These are phyloP conservation scores for Didymella pinodella DNA, from an alignment of 2,329 filamentous ascomycete genomes.

Conservation along the genomic window DNA sequence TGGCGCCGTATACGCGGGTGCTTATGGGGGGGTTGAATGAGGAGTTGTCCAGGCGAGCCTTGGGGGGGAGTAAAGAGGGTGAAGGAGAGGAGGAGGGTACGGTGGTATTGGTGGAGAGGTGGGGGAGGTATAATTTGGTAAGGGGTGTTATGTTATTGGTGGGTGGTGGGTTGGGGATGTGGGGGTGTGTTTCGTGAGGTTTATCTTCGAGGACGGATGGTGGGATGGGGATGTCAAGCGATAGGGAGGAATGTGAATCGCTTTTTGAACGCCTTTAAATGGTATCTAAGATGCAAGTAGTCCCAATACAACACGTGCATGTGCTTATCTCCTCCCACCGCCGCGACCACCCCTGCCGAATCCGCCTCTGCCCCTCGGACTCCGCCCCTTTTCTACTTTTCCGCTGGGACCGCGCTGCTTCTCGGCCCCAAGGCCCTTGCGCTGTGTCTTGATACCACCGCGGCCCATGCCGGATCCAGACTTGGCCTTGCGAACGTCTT, in stretches of 20 bases:
- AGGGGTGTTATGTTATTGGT: too few species aligned
- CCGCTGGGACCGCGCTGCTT: slow-evolving; percentile 42
- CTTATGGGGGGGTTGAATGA: too few species aligned
- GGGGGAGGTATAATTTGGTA: too few species aligned
- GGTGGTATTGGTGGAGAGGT: too few species aligned
- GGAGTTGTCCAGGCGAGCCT: too few species aligned
- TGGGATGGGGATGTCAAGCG: too few species aligned
- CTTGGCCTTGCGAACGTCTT: slow-evolving; percentile 49
- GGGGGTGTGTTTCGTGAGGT: too few species aligned
- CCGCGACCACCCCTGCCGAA: slow-evolving; percentile 13
- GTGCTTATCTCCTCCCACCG: slow-evolving; percentile 2
- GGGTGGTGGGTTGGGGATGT: too few species aligned
- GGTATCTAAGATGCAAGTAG: slow-evolving; percentile 21
- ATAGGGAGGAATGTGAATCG: neutral
- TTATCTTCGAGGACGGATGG: too few species aligned
- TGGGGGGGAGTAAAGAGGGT: too few species aligned
- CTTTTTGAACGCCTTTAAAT: slow-evolving; percentile 21
- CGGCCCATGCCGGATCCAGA: slow-evolving; percentile 42
- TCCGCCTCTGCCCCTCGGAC: slow-evolving; percentile 27
- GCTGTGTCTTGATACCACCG: slow-evolving; percentile 37
- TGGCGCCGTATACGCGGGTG: too few species aligned
- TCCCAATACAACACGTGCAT: slow-evolving; percentile 19
- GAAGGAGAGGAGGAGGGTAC: too few species aligned
- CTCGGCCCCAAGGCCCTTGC: slow-evolving; percentile 49
- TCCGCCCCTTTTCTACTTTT: slow-evolving; percentile 30